Evolutionary conservation across 2,329 filamentous ascomycete species (phyloP), one percentile per base, ranked within the genome.

Genomic region (Massarina eburnea): DNA sequence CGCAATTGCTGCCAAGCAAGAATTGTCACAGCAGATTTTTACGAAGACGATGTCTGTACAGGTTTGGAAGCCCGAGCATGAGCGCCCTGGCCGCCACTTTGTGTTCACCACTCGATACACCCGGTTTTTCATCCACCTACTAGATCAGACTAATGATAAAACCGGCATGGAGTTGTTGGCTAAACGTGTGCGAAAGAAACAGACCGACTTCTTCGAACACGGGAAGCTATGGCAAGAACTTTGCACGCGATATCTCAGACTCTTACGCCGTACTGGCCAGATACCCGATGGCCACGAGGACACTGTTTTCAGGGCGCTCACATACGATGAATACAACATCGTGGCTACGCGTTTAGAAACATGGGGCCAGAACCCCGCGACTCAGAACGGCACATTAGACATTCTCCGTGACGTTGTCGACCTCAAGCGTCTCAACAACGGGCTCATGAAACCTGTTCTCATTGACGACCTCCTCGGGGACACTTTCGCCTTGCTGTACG

Each of bases 381-480:
- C 76, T 1, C 67, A 71, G 17, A 66, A 76, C 43, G 70, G 75
- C 0, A 75, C 79, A 3, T 70, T 88, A 2, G 84, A 87, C 44
- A 73, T 85, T 6, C 74, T 89, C 9, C 77, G 82, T 33, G 85
- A 89, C 52, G 79, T 81, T 1, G 75, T 85, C 20, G 86, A 89
- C 56, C 71, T 89, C 26, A 88, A 88, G 62, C 86, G 84, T 66
- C 80, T 96, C 35, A 99, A 99, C 64, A 85, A 86, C 32, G 87
- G 86, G 37, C 78, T 96, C 7, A 94, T 95, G 81, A 96, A 96
- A 70, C 81, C 86, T 1, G 81, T 84, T 0, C 79, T 85, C 8
- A 92, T 97, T 35, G 94, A 99, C 60, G 94, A 99, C 62, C 79
- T 97, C n/a, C 88, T 96, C 54, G 88, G 86, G 18, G 94, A 99